phyloP scores from a whole-genome alignment of 495 filamentous ascomycete genomes.

The Penicillium roqueforti region DNA sequence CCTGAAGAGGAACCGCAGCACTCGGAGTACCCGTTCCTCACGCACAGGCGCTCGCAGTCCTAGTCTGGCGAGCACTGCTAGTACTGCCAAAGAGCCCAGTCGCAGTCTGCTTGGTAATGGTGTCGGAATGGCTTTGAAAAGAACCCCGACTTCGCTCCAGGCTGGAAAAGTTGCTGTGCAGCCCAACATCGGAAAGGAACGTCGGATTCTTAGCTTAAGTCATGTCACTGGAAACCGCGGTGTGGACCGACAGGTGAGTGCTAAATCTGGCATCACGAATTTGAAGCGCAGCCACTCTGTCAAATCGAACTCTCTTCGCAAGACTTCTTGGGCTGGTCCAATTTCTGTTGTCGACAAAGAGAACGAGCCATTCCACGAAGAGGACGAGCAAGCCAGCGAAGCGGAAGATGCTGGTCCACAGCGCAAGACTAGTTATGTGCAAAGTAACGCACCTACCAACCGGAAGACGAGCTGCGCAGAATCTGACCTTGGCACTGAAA shows the following conservation, averaged over 20 bases:
- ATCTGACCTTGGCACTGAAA: background rate
- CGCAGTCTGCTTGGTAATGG: conserved; percentile 46
- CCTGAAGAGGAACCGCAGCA: conserved; percentile 62
- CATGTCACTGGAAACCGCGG: conserved; percentile 79
- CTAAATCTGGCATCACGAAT: conserved; percentile 42
- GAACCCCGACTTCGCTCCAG: conserved; percentile 38
- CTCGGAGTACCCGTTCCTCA: conserved; percentile 34
- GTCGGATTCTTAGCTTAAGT: conserved; percentile 83
- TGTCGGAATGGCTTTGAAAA: conserved; percentile 51
- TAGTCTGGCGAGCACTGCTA: conserved; percentile 37
- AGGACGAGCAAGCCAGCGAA: conserved; percentile 46
- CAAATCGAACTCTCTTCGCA: conserved; percentile 62
- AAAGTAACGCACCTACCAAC: conserved; percentile 37
- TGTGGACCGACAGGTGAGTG: conserved; percentile 49
- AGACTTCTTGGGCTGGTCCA: conserved; percentile 68
- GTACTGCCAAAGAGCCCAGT: conserved; percentile 35
- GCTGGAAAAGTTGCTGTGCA: conserved; percentile 45
- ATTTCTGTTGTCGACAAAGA: conserved; percentile 53
- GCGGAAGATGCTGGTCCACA: conserved; percentile 48
- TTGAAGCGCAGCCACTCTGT: conserved; percentile 69
- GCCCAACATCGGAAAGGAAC: conserved; percentile 47
- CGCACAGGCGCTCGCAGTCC: conserved; percentile 35
- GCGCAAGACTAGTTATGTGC: conserved; percentile 47
- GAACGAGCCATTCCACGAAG: conserved; percentile 55
- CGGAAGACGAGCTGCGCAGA: conserved; percentile 8